Conservation (phyloP, 805 yeast genomes). For the Blastobotrys attinorum region DNA sequence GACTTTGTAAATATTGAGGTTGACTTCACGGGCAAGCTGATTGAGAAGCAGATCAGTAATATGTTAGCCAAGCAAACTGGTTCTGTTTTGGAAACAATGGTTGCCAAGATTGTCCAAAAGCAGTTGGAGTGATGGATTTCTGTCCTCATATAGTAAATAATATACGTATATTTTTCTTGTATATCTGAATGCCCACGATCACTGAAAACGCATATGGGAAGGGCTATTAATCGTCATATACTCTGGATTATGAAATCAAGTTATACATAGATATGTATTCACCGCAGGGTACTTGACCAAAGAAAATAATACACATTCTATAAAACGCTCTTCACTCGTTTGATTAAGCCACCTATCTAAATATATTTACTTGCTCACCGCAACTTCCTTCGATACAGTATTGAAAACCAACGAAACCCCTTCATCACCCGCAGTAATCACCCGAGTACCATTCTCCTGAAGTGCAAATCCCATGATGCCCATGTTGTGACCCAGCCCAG, state of each 20-base stretch:
- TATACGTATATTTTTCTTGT: too few relatives aligned
- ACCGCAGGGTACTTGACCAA: neutral
- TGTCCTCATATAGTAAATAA: too few relatives aligned
- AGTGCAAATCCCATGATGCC: constrained; percentile 83
- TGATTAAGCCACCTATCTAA: neutral
- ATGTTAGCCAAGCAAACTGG: constrained; percentile 43
- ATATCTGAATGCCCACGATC: neutral
- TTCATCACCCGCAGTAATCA: constrained; percentile 94
- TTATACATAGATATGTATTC: too few relatives aligned
- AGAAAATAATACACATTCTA: neutral
- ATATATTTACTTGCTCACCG: too few relatives aligned
- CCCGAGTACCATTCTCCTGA: constrained; percentile 54
- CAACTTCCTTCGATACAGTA: too few relatives aligned
- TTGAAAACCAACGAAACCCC: constrained; percentile 78
- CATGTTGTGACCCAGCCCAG: constrained; percentile 87
- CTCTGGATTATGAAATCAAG: too few relatives aligned
- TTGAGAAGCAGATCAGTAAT: constrained; percentile 73
- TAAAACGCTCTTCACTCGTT: neutral
- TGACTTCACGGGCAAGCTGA: constrained; percentile 85
- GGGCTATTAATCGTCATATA: neutral
- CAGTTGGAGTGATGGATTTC: neutral
- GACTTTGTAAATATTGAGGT: constrained; percentile 83
- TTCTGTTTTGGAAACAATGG: constrained; percentile 38
- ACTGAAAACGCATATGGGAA: neutral
- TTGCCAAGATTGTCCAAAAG: constrained; percentile 41